A percentile compares a stretch with the other conserved stretches of the same genome.
These are phyloP conservation scores for Lizonia empirigonia DNA, from an alignment of 2,329 filamentous ascomycete genomes.

Conservation along the genomic window DNA sequence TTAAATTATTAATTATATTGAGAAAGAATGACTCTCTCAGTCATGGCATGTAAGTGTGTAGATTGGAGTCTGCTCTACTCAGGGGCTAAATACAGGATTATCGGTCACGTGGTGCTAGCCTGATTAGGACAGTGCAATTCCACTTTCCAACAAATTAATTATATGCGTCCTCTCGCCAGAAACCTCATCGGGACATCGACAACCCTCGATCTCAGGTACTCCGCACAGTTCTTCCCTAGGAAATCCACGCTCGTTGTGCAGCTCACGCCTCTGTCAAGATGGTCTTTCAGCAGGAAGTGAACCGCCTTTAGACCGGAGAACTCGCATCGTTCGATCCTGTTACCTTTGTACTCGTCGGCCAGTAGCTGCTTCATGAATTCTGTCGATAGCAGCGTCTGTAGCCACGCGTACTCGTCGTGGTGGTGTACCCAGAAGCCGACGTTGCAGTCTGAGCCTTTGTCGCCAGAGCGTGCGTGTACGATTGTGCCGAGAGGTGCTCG, in stretches of 20 bases:
- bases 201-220: conserved; percentile 28
- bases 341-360: conserved; percentile 36
- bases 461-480: conserved; percentile 51
- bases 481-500: conserved; percentile 52
- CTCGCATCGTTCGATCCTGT: conserved; percentile 30
- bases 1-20: no score
- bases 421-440: conserved; percentile 46
- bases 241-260: conserved; percentile 35
- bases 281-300: conserved; percentile 35
- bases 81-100: no score
- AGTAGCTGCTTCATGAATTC: conserved; percentile 35
- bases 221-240: conserved; percentile 37
- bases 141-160: neutral
- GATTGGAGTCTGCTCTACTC: no score
- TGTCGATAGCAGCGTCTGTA: conserved; percentile 35
- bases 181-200: conserved; percentile 34
- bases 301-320: conserved; percentile 32
- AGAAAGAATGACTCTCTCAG: no score
- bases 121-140: no score
- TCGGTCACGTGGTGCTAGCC: no score
- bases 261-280: conserved; percentile 35
- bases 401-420: conserved; percentile 42
- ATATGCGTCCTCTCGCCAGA: conserved; percentile 30
- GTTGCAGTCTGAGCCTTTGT: conserved; percentile 47
- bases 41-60: no score